Base-by-base conservation (phyloP, 371 early-diverging fungal genomes). In the Mortierella sp. region DNA sequence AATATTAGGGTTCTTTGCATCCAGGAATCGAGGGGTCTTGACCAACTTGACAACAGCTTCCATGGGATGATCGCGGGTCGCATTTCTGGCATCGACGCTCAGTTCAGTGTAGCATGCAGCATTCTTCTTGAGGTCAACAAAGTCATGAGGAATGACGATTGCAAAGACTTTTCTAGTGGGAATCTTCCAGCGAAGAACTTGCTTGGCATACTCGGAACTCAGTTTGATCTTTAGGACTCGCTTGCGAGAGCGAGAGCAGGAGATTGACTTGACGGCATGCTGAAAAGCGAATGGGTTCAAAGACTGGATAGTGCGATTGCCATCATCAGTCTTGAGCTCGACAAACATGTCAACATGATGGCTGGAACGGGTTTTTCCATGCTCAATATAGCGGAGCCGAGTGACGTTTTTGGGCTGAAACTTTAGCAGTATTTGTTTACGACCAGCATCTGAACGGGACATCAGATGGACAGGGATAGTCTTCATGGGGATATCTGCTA, bases 21-120 rank as follows among this genome's bases (percentile, higher is more conserved):
- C 47, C 35, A 37, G 12, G 40, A 73, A 67, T 9, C 32, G 34
- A 40, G 68, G 67, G 23, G 56, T 35, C 68, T 73, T 73, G 67
- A 73, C 73, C 67, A 67, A 26, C 73, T 73, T 73, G 63, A 73
- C 63, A 7, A 73, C 73, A 26, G 63, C 67, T 47, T 73, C 73
- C 63, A 67, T 28, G 10, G 73, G 73, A 22, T 31, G 54, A 2
- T 31, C 22, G 9, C 56, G 12, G 22, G 61, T 26, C 34, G 23
- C 40, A 37, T 66, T 47, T 61, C 56, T 54, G 47, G 73, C 61
- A 7, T 23, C 19, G 2, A 40, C 35, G n/a, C 26, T 58, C 57
- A 73, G n/a, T 4, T 51, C 63, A 8, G 51, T 17, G 58, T 35
- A 73, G 9, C 73, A 73, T 1, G 63, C 67, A 26, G 43, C 19